Percentiles rank a stretch among this genome's conserved stretches.
phyloP scores from a whole-genome alignment of 2,329 filamentous ascomycete species.

The Elsinoe australis region DNA sequence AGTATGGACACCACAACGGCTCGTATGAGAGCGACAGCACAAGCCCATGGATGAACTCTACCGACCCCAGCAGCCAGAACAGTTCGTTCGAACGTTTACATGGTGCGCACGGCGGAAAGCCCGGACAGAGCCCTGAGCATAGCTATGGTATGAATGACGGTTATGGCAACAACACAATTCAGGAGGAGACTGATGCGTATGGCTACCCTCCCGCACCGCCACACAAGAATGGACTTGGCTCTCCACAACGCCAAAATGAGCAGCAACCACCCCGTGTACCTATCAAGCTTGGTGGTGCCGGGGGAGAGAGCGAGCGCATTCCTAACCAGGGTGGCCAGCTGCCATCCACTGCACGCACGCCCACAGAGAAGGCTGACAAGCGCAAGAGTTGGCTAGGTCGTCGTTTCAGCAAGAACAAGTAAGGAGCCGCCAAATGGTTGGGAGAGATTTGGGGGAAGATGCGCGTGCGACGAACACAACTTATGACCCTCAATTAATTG shows the following conservation, averaged over 20 bases:
- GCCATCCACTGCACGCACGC: conserved; percentile 21
- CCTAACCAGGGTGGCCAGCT: conserved; percentile 22
- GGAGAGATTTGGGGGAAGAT: too few species aligned
- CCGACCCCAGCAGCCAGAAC: conserved; percentile 88
- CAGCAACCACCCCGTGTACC: conserved; percentile 19
- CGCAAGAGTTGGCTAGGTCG: conserved; percentile 84
- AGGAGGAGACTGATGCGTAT: conserved; percentile 31
- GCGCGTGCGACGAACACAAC: too few species aligned
- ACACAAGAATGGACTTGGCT: background rate
- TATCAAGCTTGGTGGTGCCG: conserved; percentile 21
- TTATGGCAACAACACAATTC: conserved; percentile 24
- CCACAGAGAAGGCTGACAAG: conserved; percentile 50
- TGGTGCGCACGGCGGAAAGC: conserved; percentile 21
- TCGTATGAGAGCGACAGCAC: conserved; percentile 66
- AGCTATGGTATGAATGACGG: conserved; percentile 34
- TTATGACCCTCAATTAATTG: too few species aligned
- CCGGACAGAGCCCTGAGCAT: conserved; percentile 37
- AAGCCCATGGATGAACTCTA: conserved; percentile 71
- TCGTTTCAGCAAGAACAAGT: conserved; percentile 62
- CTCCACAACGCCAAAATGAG: conserved; percentile 9
- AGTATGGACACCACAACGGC: conserved; percentile 65
- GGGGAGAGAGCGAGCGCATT: conserved; percentile 14
- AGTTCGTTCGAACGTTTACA: conserved; percentile 75
- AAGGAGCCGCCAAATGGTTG: too few species aligned
- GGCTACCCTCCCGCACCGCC: conserved; percentile 15